Conservation (phyloP, 176 grass and related monocot species). For the Areca catechu region DNA sequence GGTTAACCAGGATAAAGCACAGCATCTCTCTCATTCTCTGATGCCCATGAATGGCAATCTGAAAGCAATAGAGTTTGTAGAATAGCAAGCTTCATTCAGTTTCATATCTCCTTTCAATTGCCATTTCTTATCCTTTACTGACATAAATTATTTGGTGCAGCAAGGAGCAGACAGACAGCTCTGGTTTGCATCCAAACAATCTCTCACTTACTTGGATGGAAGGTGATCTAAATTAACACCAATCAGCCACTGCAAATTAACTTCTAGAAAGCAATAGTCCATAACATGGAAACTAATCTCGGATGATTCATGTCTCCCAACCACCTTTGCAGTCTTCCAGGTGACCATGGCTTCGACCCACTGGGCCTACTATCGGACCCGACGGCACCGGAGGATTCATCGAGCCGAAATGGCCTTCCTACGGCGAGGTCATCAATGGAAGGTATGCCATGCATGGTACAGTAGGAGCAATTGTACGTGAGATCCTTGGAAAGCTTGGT, state of each 20-base stretch:
- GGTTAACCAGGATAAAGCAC: too few species aligned
- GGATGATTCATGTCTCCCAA: too few species aligned
- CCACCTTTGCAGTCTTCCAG: slow-evolving; percentile 51
- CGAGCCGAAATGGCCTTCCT: slow-evolving; percentile 87
- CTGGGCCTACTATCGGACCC: slow-evolving; percentile 82
- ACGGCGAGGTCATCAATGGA: slow-evolving; percentile 92
- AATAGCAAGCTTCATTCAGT: too few species aligned
- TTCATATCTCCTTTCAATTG: too few species aligned
- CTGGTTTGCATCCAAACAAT: slow-evolving; percentile 96
- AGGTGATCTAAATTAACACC: slow-evolving; percentile 24
- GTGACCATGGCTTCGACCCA: slow-evolving; percentile 78
- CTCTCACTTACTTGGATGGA: slow-evolving; percentile 79
- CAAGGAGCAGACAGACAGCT: slow-evolving; percentile 87
- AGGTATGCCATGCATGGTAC: slow-evolving; percentile 75
- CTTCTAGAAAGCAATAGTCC: too few species aligned
- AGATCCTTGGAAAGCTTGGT: slow-evolving; percentile 57
- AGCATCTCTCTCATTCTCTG: too few species aligned
- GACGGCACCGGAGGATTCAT: slow-evolving; percentile 90
- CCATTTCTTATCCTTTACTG: too few species aligned
- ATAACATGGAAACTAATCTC: too few species aligned
- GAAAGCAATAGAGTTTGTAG: too few species aligned
- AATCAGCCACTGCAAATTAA: too few species aligned
- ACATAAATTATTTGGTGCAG: slow-evolving; percentile 21
- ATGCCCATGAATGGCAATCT: too few species aligned
- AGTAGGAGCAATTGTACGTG: slow-evolving; percentile 51